Evolutionary conservation across 2,329 filamentous ascomycete genomes (phyloP), one percentile per base, ranked within the genome.

Genomic region (Sordariomycetes sp.): DNA sequence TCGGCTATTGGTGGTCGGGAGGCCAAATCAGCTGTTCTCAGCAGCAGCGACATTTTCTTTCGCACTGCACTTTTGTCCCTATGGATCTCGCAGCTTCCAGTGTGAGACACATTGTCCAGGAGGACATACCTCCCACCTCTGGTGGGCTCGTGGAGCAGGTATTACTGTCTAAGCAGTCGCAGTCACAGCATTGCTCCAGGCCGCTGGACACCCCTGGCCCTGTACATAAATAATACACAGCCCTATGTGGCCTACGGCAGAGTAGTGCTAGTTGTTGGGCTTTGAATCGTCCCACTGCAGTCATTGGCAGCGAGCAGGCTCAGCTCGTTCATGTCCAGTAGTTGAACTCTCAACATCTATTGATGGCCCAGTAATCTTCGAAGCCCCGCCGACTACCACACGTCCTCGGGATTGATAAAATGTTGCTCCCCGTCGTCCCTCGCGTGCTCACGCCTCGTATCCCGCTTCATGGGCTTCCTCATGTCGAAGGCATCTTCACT

Each of bases 401-500:
- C 92, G 73, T 97, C 90, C 61, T 89, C 85, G 1, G 92, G 90
- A 54, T 81, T 77, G 28, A 99, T 91, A 64, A 82, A 79, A 68
- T 89, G 85, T 60, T 83, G 79, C 75, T 94, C 88, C 20, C 94
- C 94, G 65, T 93, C 83, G 58, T 87, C 82, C 63, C 94, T 82
- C 54, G 96, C 80, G 71, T 95, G 90, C 70, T 89, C 81, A 59
- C 80, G 74, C 59, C 86, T 81, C 70, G 80, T 82, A 73, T 99
- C 94, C 67, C 92, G 82, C 72, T 82, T 88, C 75, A 93, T 83
- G 43, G 90, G 83, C 71, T 97, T 97, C 63, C 94, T 84, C 94
- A 99, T 99, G 74, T 99, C 94, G 70, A 90, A 94, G 20, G 93
- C 94, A 75, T 97, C 93, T 72, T 96, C 91, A 55, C 83, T 82